phyloP scores from a whole-genome alignment of 1,284 basidiomycete genomes.

The Ustilago cynodontis region DNA sequence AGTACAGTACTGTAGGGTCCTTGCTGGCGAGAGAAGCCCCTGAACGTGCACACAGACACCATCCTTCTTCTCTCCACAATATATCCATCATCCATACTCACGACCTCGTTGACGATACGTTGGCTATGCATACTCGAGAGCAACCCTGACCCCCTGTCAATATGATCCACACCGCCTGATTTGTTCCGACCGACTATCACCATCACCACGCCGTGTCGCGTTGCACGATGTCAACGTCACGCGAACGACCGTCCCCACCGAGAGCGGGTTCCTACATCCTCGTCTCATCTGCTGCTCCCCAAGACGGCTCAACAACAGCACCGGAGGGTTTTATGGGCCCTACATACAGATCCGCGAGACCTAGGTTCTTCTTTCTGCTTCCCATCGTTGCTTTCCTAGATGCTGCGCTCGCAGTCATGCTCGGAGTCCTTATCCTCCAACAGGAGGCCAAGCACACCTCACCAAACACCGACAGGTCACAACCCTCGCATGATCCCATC shows the following conservation, averaged over 20 bases:
- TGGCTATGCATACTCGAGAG: constrained; percentile 20
- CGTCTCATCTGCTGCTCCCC: constrained; percentile 30
- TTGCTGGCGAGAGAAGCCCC: constrained; percentile 17
- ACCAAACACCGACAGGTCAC: neutral
- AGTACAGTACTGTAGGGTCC: too few relatives aligned
- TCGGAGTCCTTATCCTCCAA: constrained; percentile 36
- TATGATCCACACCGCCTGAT: neutral
- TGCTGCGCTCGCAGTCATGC: constrained; percentile 18
- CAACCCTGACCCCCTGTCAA: constrained; percentile 9
- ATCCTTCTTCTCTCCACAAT: neutral
- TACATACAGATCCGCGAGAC: constrained; percentile 3
- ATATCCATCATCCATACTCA: neutral
- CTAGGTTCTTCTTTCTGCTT: constrained; percentile 33
- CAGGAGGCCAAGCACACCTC: constrained; percentile 21
- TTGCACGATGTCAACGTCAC: constrained; percentile 28
- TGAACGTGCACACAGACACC: constrained; percentile 7
- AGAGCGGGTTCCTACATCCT: constrained; percentile 46
- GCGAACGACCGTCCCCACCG: constrained; percentile 20
- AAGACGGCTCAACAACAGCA: constrained; percentile 1
- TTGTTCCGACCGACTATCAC: neutral
- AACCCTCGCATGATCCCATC: constrained; percentile 12
- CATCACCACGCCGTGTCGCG: neutral
- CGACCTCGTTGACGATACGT: neutral
- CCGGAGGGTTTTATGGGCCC: neutral
- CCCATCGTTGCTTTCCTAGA: constrained; percentile 43